Evolutionary conservation across 2,329 filamentous ascomycete genomes (phyloP), one percentile per base, ranked within the genome.

Genomic region (Ceratocystis cubensis): DNA sequence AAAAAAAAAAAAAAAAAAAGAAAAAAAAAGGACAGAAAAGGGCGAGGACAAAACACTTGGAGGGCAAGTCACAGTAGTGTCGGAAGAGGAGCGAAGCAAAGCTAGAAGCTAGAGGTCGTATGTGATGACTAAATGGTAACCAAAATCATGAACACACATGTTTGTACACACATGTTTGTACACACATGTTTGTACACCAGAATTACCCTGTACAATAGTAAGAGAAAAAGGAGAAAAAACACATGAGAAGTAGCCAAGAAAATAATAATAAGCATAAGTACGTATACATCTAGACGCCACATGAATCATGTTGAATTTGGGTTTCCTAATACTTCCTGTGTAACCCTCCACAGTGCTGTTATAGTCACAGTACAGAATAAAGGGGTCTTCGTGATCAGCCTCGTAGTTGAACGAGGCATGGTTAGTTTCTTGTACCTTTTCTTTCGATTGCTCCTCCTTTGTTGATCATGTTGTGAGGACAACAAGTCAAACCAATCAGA

Each of bases 271-370:
- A 61, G 41, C 22, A 63, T 10, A 63, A 13, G 33, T 17, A 56
- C 28, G 28, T 28, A 17, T 25, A 56, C 7, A 56, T n/a, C 37
- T 17, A 44, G 45, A 30, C 61, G 41, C 41, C 61, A 28, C 50
- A 56, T 56, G 5, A 28, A 63, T 63, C 25, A 63, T 63, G 61
- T 63, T 63, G 61, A 63, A 28, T 63, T 46, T 30, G 20, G 2
- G 13, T 28, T 20, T 20, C 50, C 20, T 8, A 56, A 45, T 5
- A 22, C 22, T 46, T 63, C 20, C 41, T 63, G 61, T 63, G 37
- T 30, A 63, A 63, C 61, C 61, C 37, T 48, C 46, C 46, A 48
- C 15, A 20, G 46, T 48, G 46, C n/a, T n/a, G 46, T 20, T 48
- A 8, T 7, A n/a, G 46, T 48, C 20, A 48, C 46, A 48, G 46